phyloP scores from a whole-genome alignment of 352 stramenopile genomes.

The Nothophytophthora sp. region DNA sequence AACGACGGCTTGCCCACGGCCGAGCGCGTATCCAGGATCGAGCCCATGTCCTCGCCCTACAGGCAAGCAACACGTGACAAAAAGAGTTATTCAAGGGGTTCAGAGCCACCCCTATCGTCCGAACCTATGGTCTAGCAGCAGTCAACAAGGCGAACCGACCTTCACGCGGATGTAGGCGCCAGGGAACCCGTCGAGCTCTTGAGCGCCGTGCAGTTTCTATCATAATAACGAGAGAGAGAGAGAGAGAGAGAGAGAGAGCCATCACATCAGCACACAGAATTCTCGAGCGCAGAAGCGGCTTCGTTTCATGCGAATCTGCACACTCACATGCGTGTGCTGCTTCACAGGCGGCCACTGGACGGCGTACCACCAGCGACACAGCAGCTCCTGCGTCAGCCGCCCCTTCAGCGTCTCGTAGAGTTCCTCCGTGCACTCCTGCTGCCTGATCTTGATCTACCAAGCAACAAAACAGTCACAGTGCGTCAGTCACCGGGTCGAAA shows the following conservation, averaged over 20 bases:
- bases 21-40: constrained; percentile 76
- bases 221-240: background rate
- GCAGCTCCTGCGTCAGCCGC: constrained; percentile 66
- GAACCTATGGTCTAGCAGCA: too few species aligned
- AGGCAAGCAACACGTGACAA: background rate
- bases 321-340: constrained; percentile 26
- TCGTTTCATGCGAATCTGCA: background rate
- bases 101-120: too few species aligned
- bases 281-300: too few species aligned
- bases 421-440: constrained; percentile 84
- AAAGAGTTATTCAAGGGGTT: background rate
- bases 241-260: background rate
- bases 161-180: constrained; percentile 83
- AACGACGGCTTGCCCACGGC: constrained; percentile 78
- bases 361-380: constrained; percentile 89
- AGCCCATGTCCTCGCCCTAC: constrained; percentile 83
- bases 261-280: too few species aligned
- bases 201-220: constrained; percentile 69
- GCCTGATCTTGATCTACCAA: constrained; percentile 75
- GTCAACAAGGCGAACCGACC: constrained; percentile 27
- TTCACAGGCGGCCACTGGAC: constrained; percentile 72
- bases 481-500: too few species aligned
- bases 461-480: constrained; percentile 4
- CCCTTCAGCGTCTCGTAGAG: constrained; percentile 84
- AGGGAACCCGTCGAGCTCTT: constrained; percentile 82